phyloP scores from a whole-genome alignment of 805 yeast species.

The Saturnispora sanitii region DNA sequence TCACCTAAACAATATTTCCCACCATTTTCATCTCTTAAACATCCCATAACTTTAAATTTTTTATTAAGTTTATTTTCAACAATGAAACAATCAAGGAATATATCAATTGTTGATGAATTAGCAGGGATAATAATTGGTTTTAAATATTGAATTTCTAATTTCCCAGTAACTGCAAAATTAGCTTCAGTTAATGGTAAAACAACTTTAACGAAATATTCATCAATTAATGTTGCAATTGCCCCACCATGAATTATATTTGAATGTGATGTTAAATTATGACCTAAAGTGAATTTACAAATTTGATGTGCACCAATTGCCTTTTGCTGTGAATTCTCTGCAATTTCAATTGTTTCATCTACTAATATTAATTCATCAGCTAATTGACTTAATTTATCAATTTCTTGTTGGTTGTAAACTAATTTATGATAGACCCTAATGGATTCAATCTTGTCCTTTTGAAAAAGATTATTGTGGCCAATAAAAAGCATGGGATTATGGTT shows the following conservation, averaged over 20 bases:
- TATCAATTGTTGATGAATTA: slow-evolving; percentile 11
- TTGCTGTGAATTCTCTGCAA: too few relatives aligned
- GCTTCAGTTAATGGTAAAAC: slow-evolving; percentile 39
- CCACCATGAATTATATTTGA: slow-evolving; percentile 47
- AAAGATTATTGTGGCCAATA: slow-evolving; percentile 21
- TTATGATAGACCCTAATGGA: slow-evolving; percentile 17
- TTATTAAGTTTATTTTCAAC: slow-evolving; percentile 7
- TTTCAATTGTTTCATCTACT: too few relatives aligned
- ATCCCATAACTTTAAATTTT: slow-evolving; percentile 19
- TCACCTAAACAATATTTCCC: slow-evolving; percentile 18
- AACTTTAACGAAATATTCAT: slow-evolving; percentile 43
- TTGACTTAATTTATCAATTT: slow-evolving; percentile 2
- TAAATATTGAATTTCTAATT: slow-evolving; percentile 32
- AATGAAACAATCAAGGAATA: slow-evolving; percentile 20
- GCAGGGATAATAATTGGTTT: slow-evolving; percentile 19
- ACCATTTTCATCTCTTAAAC: slow-evolving; percentile 14
- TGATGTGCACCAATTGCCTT: slow-evolving; percentile 31
- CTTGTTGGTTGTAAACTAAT: slow-evolving; percentile 7
- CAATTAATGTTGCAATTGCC: slow-evolving; percentile 41
- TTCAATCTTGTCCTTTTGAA: slow-evolving; percentile 16
- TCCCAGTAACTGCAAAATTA: slow-evolving; percentile 41
- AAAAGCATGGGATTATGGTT: slow-evolving; percentile 18
- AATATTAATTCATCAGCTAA: too few relatives aligned
- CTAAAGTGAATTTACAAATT: slow-evolving; percentile 37
- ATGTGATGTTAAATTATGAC: slow-evolving; percentile 35